These are phyloP conservation scores for Casuarina cunninghamiana DNA, from an alignment of 306 rosid genomes.

Conservation along the genomic window DNA sequence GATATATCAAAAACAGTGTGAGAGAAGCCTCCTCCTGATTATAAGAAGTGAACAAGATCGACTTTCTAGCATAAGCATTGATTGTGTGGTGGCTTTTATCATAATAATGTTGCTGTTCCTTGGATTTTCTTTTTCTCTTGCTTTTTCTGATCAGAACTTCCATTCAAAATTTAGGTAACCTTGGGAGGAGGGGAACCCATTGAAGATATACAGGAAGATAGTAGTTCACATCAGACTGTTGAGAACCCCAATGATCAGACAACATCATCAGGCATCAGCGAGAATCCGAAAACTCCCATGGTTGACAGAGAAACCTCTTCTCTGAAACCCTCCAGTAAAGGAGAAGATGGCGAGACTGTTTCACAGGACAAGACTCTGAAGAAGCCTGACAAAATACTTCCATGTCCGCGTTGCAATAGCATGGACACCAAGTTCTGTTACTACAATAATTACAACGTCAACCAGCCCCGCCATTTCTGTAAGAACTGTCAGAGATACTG, in stretches of 20 bases:
- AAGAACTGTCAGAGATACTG: conserved; percentile 91
- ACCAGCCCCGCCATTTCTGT: conserved; percentile 91
- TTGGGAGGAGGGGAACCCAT: conserved; percentile 47
- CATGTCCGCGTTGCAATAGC: conserved; percentile 89
- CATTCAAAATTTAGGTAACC: conserved; percentile 43
- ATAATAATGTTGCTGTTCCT: background rate
- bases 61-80: background rate
- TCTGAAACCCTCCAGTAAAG: conserved; percentile 44
- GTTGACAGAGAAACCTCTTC: conserved; percentile 47
- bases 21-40: too few species aligned
- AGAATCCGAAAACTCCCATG: conserved; percentile 52
- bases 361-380: conserved; percentile 55
- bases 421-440: conserved; percentile 90
- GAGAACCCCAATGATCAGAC: conserved; percentile 43
- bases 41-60: too few species aligned
- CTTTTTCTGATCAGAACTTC: conserved; percentile 28
- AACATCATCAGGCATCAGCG: conserved; percentile 43
- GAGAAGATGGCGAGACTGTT: conserved; percentile 52
- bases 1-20: too few species aligned
- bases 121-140: conserved; percentile 3
- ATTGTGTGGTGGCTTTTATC: background rate
- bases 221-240: conserved; percentile 34
- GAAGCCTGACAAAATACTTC: conserved; percentile 73
- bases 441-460: conserved; percentile 81
- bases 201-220: conserved; percentile 39